Evolutionary conservation across 1,139 yeast genomes (phyloP), one percentile per base, ranked within the genome.

Genomic region (Sugiyamaella xylanicola): DNA sequence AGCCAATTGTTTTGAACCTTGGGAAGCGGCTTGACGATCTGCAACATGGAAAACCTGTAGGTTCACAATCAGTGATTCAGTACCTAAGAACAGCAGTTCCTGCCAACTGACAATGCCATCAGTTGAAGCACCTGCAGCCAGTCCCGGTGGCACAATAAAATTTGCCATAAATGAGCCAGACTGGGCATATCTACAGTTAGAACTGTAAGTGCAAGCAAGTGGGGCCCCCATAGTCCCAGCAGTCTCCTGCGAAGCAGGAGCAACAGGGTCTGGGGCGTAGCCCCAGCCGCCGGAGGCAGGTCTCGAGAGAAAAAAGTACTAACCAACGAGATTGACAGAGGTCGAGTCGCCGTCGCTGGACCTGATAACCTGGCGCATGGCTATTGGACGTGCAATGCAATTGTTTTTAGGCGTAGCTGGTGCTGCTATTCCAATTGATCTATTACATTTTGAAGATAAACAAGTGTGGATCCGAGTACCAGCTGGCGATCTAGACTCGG

Each of bases 371-470:
- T 79, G 82, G 82, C 73, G 73, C 59, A 60, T 76, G 20, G 56
- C 72, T 25, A 67, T 79, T 13, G 57, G 61, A 17, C 59, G 68
- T 2, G 71, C 77, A 27, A 60, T 80, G 56, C 61, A 65, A 40
- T 68, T 69, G 51, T 66, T 72, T 48, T 66, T 72, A 41, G 83
- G 83, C 1, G 40, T 74, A 2, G 59, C 72, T 21, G 83, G 82
- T 1, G 74, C 73, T 44, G 71, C 80, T 2, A 66, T 74, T 0
- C 75, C 74, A 9, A 68, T 74, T 19, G 83, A 79, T 57, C 63
- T 78, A 16, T 59, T 77, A 52, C 71, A 70, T 29, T 48, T 58
- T 15, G 59, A 53, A 2, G 59, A 54, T 4, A 57, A 63, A 60
- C 52, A 57, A 64, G 51, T 61, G 59, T 52, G 67, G 66, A 54